Evolutionary conservation across 2,329 filamentous ascomycete species (phyloP).

Genomic region (Metarhizium album): DNA sequence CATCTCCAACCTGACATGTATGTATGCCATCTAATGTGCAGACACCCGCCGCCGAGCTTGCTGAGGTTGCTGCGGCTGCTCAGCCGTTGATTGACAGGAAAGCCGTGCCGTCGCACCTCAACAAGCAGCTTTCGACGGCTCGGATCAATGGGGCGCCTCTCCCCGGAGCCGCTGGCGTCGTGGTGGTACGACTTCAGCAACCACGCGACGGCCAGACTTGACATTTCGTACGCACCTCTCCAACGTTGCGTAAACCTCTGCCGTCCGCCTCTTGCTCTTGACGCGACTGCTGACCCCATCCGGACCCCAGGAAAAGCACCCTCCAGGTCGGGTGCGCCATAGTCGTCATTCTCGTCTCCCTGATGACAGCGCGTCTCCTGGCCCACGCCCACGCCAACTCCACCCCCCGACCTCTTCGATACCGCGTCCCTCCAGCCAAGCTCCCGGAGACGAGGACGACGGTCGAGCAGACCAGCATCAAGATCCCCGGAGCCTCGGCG

Average conservation of each 20-base stretch:
- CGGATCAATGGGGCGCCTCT: background rate
- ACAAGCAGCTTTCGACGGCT: background rate
- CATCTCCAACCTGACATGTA: too few species aligned
- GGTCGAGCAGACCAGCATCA: slow-evolving; percentile 50
- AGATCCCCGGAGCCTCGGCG: slow-evolving; percentile 52
- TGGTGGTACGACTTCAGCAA: slow-evolving; percentile 5
- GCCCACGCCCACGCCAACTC: slow-evolving; percentile 13
- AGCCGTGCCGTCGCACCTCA: background rate
- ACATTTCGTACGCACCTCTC: slow-evolving; percentile 7
- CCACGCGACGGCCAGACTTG: background rate
- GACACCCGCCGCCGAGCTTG: background rate
- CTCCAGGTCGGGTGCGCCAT: slow-evolving; percentile 16
- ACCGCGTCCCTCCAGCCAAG: slow-evolving; percentile 52
- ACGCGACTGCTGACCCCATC: background rate
- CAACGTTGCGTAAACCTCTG: too few species aligned
- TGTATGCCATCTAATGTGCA: background rate
- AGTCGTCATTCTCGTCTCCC: slow-evolving; percentile 17
- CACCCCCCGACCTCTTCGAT: slow-evolving; percentile 37
- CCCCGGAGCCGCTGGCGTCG: slow-evolving; percentile 2
- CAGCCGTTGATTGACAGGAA: background rate
- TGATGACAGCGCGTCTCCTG: slow-evolving; percentile 19
- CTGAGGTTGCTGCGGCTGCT: background rate
- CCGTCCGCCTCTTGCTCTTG: background rate
- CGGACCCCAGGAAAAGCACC: slow-evolving; percentile 12
- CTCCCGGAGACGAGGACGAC: slow-evolving; percentile 42